These are phyloP conservation scores for Penicillium sp. DNA, from an alignment of 2,329 filamentous ascomycete species.

Conservation along the genomic window DNA sequence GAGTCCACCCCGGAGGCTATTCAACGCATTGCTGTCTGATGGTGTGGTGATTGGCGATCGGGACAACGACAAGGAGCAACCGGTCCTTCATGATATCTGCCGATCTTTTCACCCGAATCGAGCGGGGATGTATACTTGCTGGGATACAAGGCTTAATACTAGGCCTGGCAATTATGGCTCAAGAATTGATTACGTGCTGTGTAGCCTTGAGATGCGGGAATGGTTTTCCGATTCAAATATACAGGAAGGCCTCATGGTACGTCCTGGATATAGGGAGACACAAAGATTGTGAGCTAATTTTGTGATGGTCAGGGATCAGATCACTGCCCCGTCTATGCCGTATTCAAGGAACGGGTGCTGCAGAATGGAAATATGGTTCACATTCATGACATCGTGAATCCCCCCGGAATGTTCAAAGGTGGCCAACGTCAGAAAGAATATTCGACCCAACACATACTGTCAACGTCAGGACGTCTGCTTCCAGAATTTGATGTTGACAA, in stretches of 20 bases:
- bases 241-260: slow-evolving; percentile 78
- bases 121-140: slow-evolving; percentile 92
- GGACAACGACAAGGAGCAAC: slow-evolving; percentile 67
- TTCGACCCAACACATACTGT: slow-evolving; percentile 63
- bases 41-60: slow-evolving; percentile 65
- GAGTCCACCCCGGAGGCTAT: slow-evolving; percentile 68
- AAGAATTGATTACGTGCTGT: slow-evolving; percentile 90
- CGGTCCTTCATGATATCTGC: slow-evolving; percentile 80
- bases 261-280: not conserved
- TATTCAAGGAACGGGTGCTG: slow-evolving; percentile 63
- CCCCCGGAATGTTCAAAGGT: slow-evolving; percentile 65
- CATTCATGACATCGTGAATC: slow-evolving; percentile 75
- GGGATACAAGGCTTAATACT: slow-evolving; percentile 94
- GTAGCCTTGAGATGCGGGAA: slow-evolving; percentile 71
- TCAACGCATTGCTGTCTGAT: slow-evolving; percentile 80
- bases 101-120: slow-evolving; percentile 77
- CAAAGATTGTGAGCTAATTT: slow-evolving; percentile 18
- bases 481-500: slow-evolving; percentile 73
- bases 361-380: slow-evolving; percentile 52
- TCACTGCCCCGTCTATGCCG: slow-evolving; percentile 88
- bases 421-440: slow-evolving; percentile 68
- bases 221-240: slow-evolving; percentile 85
- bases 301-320: slow-evolving; percentile 67
- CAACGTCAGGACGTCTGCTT: slow-evolving; percentile 77
- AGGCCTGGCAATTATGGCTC: slow-evolving; percentile 91